Evolutionary conservation across 2,329 filamentous ascomycete species (phyloP).

Genomic region (Ophiostoma quercus): DNA sequence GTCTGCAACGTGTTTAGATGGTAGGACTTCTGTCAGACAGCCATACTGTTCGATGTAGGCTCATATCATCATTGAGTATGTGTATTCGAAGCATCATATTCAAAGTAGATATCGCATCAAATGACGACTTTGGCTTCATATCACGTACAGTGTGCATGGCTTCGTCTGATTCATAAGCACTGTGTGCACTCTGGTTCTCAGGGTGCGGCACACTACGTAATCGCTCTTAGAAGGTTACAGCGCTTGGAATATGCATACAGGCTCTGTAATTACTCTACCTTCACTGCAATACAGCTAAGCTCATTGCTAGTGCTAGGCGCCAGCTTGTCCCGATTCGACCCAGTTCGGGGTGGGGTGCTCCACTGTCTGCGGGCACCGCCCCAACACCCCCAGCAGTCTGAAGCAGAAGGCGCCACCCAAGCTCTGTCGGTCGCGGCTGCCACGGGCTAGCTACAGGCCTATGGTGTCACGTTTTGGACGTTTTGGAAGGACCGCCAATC

Average conservation of each 20-base stretch:
- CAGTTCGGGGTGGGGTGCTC: neutral
- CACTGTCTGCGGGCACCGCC: neutral
- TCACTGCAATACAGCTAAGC: neutral
- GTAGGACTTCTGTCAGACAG: neutral
- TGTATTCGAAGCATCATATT: no score
- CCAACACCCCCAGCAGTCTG: neutral
- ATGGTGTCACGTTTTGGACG: neutral
- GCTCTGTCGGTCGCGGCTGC: constrained; percentile 3
- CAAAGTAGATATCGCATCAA: no score
- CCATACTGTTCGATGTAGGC: no score
- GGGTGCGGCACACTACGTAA: neutral
- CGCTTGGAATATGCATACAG: neutral
- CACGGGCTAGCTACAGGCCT: constrained; percentile 12
- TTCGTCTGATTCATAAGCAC: neutral
- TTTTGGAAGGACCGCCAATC: neutral
- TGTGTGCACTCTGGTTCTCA: neutral
- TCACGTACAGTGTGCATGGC: neutral
- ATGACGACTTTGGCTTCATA: neutral
- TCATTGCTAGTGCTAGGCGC: neutral
- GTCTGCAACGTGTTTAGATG: constrained; percentile 6
- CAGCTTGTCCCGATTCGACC: neutral
- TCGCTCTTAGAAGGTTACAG: neutral
- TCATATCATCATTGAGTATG: no score
- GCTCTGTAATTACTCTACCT: neutral
- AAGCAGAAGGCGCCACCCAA: constrained; percentile 1